Evolutionary conservation across 306 rosid genomes (phyloP).

Genomic region (Quercus robur): DNA sequence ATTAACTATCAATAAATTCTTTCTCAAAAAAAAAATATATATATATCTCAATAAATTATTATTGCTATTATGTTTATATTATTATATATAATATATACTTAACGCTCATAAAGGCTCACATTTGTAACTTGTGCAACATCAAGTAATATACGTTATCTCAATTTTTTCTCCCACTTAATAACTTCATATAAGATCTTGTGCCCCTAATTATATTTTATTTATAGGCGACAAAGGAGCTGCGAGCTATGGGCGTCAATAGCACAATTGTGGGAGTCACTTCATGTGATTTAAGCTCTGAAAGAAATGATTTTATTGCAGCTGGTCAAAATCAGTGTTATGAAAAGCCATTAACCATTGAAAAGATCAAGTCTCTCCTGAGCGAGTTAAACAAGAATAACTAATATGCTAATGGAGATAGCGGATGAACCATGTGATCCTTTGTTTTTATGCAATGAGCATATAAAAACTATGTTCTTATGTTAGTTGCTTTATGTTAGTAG

Average conservation of each 20-base stretch:
- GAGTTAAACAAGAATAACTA: neutral
- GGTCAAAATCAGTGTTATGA: constrained; percentile 18
- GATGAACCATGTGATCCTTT: no score
- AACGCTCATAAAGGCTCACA: no score
- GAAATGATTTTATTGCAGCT: constrained; percentile 14
- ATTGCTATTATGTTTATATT: no score
- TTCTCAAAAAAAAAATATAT: no score
- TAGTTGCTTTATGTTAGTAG: neutral
- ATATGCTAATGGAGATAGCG: neutral
- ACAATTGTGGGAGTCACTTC: constrained; percentile 28
- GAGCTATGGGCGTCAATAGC: constrained; percentile 24
- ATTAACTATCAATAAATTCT: no score
- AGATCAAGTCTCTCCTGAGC: constrained; percentile 1
- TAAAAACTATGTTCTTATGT: neutral
- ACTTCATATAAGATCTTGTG: neutral
- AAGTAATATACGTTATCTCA: neutral
- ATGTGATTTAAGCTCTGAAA: neutral
- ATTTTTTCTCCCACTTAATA: no score
- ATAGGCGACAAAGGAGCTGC: constrained; percentile 29
- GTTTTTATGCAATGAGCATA: no score
- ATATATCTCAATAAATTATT: no score
- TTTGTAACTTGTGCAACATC: no score
- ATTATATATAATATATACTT: no score
- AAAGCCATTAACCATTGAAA: constrained; percentile 15
- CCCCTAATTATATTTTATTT: neutral